Base-by-base conservation (phyloP, 495 filamentous ascomycete species). In the Cercophora scortea region DNA sequence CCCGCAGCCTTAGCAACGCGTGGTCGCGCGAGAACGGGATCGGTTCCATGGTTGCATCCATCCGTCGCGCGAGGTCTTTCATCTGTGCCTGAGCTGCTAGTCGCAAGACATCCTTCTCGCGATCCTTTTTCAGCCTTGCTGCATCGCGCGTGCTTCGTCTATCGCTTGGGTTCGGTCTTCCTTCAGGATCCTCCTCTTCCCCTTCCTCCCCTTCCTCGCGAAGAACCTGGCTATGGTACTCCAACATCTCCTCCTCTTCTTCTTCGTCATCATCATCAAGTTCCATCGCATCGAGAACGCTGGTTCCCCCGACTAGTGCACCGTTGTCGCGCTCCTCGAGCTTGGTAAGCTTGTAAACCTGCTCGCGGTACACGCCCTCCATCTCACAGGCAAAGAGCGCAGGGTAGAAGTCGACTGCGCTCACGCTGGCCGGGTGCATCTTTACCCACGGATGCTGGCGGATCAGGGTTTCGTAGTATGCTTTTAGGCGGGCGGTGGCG, bases 21-120 rank as follows among this genome's bases (percentile, higher is more conserved):
- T 70, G 52, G 42, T 78, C 77, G 42, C 80, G 75, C 1, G 78
- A 80, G 60, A 81, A 90, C 1, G 88, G 87, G 33, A 78, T 74
- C 19, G 79, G 81, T 35, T 73, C 71, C 58, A 90, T 71, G 8
- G 86, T 56, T 33, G 77, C 69, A 60, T 88, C 84, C 69, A 94
- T 80, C 8, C 81, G 73, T 0, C 69, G 62, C 34, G 80, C 77
- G 50, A 94, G 76, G 32, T 79, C 75, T 43, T 42, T 49, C 48
- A 71, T 67, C 12, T 52, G 60, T 1, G 9, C 54, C 38, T 67
- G 57, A 9, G 70, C 61, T 19, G 45, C 56, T 0, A 45, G 7
- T 12, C 69, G 58, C 1, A 73, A n/a, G 4, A 52, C 48, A 1
- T 70, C 58, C 43, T 63, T 17, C 4, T 38, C 13, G 13, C 46